Base-by-base conservation (phyloP, 108 stramenopile genomes). In the Cyclotella choctawhatcheeana region DNA sequence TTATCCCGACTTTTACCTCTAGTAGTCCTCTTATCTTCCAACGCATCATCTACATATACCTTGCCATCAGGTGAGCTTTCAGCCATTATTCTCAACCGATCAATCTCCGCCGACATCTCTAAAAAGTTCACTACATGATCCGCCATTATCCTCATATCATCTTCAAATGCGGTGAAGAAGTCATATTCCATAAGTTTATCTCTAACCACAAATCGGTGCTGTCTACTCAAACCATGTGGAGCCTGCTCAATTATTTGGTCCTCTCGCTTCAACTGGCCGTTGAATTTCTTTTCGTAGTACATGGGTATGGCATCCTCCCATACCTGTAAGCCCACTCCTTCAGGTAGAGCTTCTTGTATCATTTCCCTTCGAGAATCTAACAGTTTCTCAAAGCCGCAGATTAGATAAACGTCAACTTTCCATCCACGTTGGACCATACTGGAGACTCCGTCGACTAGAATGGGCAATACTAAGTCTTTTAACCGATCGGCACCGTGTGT, bases 281-380 rank as follows among this genome's bases (percentile, higher is more conserved):
- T 78, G 58, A 34, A 66, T 12, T 65, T 78, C 48, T 78, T 78
- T 21, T 75, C 77, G 44, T 92, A 89, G 6, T 66, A 74, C 13
- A 86, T 29, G 0, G 91, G 93, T 14, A 88, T 85, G 7, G 93
- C 93, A 54, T 89, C 81, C 53, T 88, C 85, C 93, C 93, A 94
- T 29, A 83, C 66, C 14, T 81, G 61, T 35, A 94, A 60, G 0
- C 84, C 84, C 2, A 92, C 89, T 1, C 61, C 47, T 0, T 37
- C 20, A 1, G 91, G 89, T 29, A 92, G 50, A 18, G 80, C 81
- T 6, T 81, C 62, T 50, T 70, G 67, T 50, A 94, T 71, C 50
- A 92, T 65, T 27, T 73, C 58, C 16, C 74, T 22, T 55, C 92
- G 77, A 0, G 44, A 30, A 8, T 70, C 69, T 0, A 58, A 16